Base-by-base conservation (phyloP, 2,329 filamentous ascomycete genomes). In the Davidsoniella eucalypti region DNA sequence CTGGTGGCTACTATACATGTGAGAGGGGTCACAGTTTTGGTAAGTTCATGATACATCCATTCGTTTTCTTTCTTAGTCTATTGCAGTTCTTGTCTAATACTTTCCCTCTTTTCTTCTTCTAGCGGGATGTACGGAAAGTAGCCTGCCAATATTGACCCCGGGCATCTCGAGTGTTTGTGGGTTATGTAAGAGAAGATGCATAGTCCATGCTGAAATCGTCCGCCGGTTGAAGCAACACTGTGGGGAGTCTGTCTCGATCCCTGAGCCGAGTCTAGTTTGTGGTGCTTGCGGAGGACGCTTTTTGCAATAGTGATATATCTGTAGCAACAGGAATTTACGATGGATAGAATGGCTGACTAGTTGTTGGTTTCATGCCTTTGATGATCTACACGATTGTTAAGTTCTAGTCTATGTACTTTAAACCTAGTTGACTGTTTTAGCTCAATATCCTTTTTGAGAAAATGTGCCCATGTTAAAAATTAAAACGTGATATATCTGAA, bases 81-180 rank as follows among this genome's bases (percentile, higher is more conserved):
- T 14, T 18, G 39, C 3, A 2, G 4, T 12, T 41, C 43, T 21
- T 46, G 14, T 10, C 36, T 16, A 26, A 18, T 26, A 14, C 14
- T 2, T 5, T 42, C 14, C 39, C 26, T 48, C 12, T 8, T 38
- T 43, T 2, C 39, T n/a, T 21, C 51, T 56, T 29, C 8, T 23
- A 73, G 72, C 69, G n/a, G 69, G 65, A 1, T 78, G 75, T 53
- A 69, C 70, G 0, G 67, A 70, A 1, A 75, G 71, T 0, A 71
- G 72, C 1, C 60, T 78, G 6, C 69, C 74, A 10, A 73, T 79
- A 54, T 63, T 73, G 52, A 67, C 65, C 1, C 75, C 75, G 0
- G 72, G 70, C 2, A 65, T 71, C 44, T 76, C 74, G 0, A 65
- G 69, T 33, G 67, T 69, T 2, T 79, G 75, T 49, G 71, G 69